A percentile compares a stretch with the other conserved stretches of the same genome.
These are phyloP conservation scores for Amylocarpus encephaloides DNA, from an alignment of 2,329 filamentous ascomycete genomes.

Conservation along the genomic window DNA sequence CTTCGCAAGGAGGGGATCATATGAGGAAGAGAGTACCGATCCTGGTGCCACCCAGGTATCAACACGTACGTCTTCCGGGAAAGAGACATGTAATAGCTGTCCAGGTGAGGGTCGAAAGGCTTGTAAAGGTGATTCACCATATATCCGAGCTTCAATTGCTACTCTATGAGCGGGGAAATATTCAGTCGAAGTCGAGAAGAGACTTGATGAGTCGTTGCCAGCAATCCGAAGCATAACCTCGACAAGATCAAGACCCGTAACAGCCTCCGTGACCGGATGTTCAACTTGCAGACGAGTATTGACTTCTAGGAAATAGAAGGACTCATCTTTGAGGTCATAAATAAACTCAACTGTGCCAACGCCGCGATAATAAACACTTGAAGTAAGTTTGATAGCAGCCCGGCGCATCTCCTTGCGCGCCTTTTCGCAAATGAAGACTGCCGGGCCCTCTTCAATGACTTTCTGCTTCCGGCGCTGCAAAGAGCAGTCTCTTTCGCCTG, in stretches of 20 bases:
- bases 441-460: slow-evolving; percentile 64
- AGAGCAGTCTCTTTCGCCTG: slow-evolving; percentile 62
- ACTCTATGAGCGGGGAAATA: slow-evolving; percentile 48
- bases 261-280: slow-evolving; percentile 20
- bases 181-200: slow-evolving; percentile 12
- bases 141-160: slow-evolving; percentile 66
- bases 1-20: slow-evolving; percentile 73
- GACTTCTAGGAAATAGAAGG: slow-evolving; percentile 33
- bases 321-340: slow-evolving; percentile 49
- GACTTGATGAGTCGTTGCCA: slow-evolving; percentile 38
- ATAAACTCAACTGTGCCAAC: slow-evolving; percentile 57
- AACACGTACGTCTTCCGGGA: slow-evolving; percentile 42
- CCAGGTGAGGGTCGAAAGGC: slow-evolving; percentile 56
- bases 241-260: slow-evolving; percentile 21
- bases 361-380: slow-evolving; percentile 44
- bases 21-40: slow-evolving; percentile 66
- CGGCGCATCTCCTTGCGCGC: slow-evolving; percentile 32
- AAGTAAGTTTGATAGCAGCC: slow-evolving; percentile 36
- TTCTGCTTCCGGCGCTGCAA: slow-evolving; percentile 65
- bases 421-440: slow-evolving; percentile 46
- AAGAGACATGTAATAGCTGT: slow-evolving; percentile 33
- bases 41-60: slow-evolving; percentile 65
- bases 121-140: slow-evolving; percentile 60
- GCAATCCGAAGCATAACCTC: slow-evolving; percentile 26
- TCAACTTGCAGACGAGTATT: slow-evolving; percentile 24